Conservation (phyloP, 2,329 filamentous ascomycete genomes). For the Fusarium staphyleae region DNA sequence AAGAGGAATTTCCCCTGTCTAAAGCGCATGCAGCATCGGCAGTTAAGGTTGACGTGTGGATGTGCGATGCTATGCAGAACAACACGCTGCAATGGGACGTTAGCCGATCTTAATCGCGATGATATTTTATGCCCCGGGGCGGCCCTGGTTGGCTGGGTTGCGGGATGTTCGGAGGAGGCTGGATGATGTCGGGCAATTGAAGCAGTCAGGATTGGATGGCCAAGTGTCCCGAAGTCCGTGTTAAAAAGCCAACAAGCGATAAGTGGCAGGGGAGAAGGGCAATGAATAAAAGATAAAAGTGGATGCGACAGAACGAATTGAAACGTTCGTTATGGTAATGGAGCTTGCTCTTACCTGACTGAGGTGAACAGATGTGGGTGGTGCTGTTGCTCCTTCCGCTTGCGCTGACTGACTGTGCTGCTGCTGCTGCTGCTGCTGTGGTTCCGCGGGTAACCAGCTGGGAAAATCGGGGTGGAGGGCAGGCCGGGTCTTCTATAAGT, state of each 20-base stretch:
- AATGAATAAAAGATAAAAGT: slow-evolving; percentile 22
- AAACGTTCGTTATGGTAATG: slow-evolving; percentile 13
- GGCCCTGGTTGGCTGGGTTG: slow-evolving; percentile 38
- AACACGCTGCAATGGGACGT: slow-evolving; percentile 35
- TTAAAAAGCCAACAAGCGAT: slow-evolving; percentile 9
- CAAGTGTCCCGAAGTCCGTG: slow-evolving; percentile 9
- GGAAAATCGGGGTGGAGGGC: slow-evolving; percentile 53
- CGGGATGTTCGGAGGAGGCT: slow-evolving; percentile 24
- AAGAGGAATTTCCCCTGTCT: slow-evolving; percentile 30
- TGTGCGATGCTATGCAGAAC: slow-evolving; percentile 34
- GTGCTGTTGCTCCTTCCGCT: slow-evolving; percentile 37
- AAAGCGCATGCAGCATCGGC: slow-evolving; percentile 37
- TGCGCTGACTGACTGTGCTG: slow-evolving; percentile 19
- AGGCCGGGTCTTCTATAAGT: slow-evolving; percentile 55
- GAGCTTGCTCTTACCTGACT: slow-evolving; percentile 30
- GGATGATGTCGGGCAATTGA: slow-evolving; percentile 21
- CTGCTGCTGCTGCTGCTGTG: slow-evolving; percentile 32
- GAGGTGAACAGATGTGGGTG: slow-evolving; percentile 14
- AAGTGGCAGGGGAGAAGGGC: slow-evolving; percentile 2
- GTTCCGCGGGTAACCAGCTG: slow-evolving; percentile 39
- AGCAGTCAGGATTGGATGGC: slow-evolving; percentile 20
- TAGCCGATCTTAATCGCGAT: slow-evolving; percentile 22
- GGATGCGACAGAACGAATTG: slow-evolving; percentile 11
- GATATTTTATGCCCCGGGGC: slow-evolving; percentile 19
- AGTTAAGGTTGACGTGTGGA: slow-evolving; percentile 13